Conservation (phyloP, 2,329 filamentous ascomycete genomes). For the Emergomyces orientalis region DNA sequence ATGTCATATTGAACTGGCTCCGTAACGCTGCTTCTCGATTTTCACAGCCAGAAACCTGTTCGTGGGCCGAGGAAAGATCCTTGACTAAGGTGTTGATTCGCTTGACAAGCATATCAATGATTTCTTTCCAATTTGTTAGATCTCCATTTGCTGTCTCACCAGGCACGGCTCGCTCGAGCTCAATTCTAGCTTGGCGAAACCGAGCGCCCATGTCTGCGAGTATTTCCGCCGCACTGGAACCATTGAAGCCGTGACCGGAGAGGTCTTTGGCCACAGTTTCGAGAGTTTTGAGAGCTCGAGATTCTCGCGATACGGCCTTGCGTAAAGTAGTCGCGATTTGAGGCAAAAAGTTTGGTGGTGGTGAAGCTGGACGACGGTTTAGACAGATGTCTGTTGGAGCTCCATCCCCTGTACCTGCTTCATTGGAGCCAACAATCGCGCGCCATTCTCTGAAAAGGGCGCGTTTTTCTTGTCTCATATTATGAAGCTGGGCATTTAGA, state of each 20-base stretch:
- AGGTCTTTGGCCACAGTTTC: slow-evolving; percentile 30
- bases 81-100: slow-evolving; percentile 30
- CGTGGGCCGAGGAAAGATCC: slow-evolving; percentile 27
- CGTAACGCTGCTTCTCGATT: slow-evolving; percentile 34
- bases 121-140: slow-evolving; percentile 32
- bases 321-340: slow-evolving; percentile 31
- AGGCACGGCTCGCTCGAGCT: slow-evolving; percentile 36
- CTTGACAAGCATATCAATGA: slow-evolving; percentile 33
- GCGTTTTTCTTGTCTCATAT: slow-evolving; percentile 32
- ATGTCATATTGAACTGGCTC: slow-evolving; percentile 37
- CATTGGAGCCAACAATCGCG: slow-evolving; percentile 20
- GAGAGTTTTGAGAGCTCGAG: slow-evolving; percentile 31
- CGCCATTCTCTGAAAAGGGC: slow-evolving; percentile 34
- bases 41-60: slow-evolving; percentile 26
- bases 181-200: slow-evolving; percentile 36
- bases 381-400: not conserved
- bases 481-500: slow-evolving; percentile 31
- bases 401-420: slow-evolving; percentile 9
- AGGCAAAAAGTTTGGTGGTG: slow-evolving; percentile 32
- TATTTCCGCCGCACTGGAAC: slow-evolving; percentile 24
- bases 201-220: slow-evolving; percentile 30
- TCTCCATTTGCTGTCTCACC: slow-evolving; percentile 34
- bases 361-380: slow-evolving; percentile 18
- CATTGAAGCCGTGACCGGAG: slow-evolving; percentile 32
- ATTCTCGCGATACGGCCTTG: slow-evolving; percentile 28